Evolutionary conservation across 495 filamentous ascomycete genomes (phyloP), one percentile per base, ranked within the genome.

Genomic region (Filosporella fistucella): DNA sequence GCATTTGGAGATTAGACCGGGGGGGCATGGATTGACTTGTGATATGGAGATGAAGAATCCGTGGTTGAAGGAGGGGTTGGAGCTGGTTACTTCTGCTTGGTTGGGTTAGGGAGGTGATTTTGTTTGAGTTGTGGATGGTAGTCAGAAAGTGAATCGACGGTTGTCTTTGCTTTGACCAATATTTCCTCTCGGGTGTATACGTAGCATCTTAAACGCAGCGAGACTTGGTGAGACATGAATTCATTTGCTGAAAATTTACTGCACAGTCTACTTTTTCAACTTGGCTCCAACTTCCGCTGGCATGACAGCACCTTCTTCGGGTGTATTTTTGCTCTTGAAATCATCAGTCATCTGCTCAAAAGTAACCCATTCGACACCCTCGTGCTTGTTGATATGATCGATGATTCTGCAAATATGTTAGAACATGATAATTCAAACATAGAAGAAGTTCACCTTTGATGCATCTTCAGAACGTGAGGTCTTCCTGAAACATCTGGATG

Each of bases 301-400:
- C 75, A 88, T 77, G 60, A 81, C 62, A 3, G 85, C 85, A 1
- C 82, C 85, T 37, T 63, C 68, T 3, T 81, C 74, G 4, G 85
- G 80, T 30, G 71, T 66, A 47, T 85, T 88, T 62, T 80, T 86
- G 45, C 67, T 76, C 68, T 82, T 82, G 59, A 85, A 85, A 34
- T 85, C 78, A 57, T 83, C 81, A 12, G 71, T 76, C 65, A 86
- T 84, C 34, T 55, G 71, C 47, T 78, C 82, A 59, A 88, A 80
- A 5, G 81, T 86, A 55, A 85, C 75, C 82, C 82, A 88, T 56
- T 88, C 81, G 1, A 88, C 79, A 3, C 85, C 84, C 53, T 86
- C 82, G 45, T 87, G 84, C 41, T 74, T 75, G 46, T 86, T 86
- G 54, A 88, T 83, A 49, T 85, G 73, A 51, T 87, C 82, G 49